Conservation (phyloP, 768 basidiomycete species). For the Tylopilus plumbeoviolaceoides region DNA sequence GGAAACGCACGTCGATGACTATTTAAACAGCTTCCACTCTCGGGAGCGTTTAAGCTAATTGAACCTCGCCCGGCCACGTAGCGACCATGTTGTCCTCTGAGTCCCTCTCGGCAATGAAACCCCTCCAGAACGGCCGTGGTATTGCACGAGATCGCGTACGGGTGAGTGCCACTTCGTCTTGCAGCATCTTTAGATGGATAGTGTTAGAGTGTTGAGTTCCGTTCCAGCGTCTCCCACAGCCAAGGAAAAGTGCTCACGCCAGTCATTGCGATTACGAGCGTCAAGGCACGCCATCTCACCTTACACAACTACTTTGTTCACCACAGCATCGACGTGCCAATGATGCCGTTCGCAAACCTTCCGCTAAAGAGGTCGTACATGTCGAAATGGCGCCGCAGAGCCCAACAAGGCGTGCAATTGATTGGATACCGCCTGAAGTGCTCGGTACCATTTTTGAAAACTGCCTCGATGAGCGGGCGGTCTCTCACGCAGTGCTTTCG, state of each 20-base stretch:
- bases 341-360: background rate
- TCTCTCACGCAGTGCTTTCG: background rate
- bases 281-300: background rate
- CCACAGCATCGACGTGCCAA: background rate
- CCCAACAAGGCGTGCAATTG: background rate
- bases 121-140: background rate
- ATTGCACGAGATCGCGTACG: background rate
- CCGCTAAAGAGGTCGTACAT: background rate
- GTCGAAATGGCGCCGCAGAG: background rate
- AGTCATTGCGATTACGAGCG: background rate
- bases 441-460: constrained; percentile 26
- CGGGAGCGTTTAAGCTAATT: background rate
- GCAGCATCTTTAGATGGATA: background rate
- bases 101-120: background rate
- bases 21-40: constrained; percentile 2
- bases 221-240: constrained; percentile 1
- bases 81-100: background rate
- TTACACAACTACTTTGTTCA: background rate
- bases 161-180: constrained; percentile 8
- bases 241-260: background rate
- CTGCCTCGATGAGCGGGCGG: constrained; percentile 8
- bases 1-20: background rate
- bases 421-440: constrained; percentile 37
- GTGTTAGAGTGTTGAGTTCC: constrained; percentile 2
- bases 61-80: background rate